A percentile compares a stretch with the other conserved stretches of the same genome.
phyloP scores from a whole-genome alignment of 2,329 filamentous ascomycete species.

The Thermoascus crustaceus region DNA sequence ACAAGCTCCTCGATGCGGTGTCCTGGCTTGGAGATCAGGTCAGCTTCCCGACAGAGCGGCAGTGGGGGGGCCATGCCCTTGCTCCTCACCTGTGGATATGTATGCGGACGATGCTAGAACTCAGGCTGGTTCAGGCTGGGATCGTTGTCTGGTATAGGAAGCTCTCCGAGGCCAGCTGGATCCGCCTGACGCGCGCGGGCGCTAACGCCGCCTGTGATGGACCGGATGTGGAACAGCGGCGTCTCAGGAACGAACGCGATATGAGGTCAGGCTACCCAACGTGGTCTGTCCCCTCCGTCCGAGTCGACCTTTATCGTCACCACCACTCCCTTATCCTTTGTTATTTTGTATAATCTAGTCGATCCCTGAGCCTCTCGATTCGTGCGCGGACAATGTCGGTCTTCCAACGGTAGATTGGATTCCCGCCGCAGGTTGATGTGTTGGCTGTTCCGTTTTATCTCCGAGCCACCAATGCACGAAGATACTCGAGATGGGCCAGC shows the following conservation, averaged over 20 bases:
- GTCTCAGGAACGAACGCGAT: slow-evolving; percentile 1
- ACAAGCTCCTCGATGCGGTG: slow-evolving; percentile 15
- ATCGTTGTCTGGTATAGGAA: no score
- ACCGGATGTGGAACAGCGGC: slow-evolving; percentile 1
- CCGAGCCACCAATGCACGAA: slow-evolving; percentile 25
- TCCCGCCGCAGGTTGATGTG: slow-evolving; percentile 6
- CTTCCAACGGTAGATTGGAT: no score
- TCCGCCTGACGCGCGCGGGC: slow-evolving; percentile 8
- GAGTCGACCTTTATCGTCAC: no score
- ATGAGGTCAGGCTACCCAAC: background rate
- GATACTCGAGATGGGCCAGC: slow-evolving; percentile 53
- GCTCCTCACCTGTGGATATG: no score
- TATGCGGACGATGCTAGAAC: no score
- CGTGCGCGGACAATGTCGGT: slow-evolving; percentile 5
- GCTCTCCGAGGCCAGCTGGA: no score
- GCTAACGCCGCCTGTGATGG: slow-evolving; percentile 1
- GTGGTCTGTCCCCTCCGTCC: background rate
- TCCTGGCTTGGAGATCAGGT: slow-evolving; percentile 7
- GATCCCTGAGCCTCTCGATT: slow-evolving; percentile 2
- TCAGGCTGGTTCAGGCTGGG: no score
- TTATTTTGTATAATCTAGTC: background rate
- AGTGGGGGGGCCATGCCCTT: background rate
- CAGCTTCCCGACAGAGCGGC: slow-evolving; percentile 7
- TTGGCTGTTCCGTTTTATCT: slow-evolving; percentile 18
- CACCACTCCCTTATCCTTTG: no score